Base-by-base conservation (phyloP, 805 yeast genomes). In the Candida tallmaniae region DNA sequence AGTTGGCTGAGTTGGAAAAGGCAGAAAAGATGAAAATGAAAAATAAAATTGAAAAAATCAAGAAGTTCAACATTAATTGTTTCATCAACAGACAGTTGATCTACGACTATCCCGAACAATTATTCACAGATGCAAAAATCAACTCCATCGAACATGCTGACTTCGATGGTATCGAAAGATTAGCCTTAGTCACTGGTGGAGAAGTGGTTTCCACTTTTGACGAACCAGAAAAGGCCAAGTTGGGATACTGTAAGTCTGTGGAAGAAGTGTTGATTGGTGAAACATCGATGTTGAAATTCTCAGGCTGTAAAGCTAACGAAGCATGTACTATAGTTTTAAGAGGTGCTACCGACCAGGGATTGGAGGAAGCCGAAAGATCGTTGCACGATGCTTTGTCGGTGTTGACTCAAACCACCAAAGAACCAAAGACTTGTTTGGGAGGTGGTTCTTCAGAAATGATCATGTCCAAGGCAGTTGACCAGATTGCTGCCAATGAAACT, bases 111-210 rank as follows among this genome's bases (percentile, higher is more conserved):
- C 98, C 98, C 17, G 98, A 93, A 65, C 96, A 86, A 62, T 71
- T 93, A 47, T 85, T 93, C 53, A 74, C 95, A 5, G 98, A 90
- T 48, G 63, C 87, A 27, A 78, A 80, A 35, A 84, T 93, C 50
- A 89, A 86, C 60, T 80, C 96, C 15, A 87, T 93, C 44, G 98
- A 93, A 62, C 98, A 93, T 56, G 97, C 98, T 11, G 98, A 93
- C 61, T 93, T 93, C 51, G 97, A 86, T 53, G 99, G 97, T 52
- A 86, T 93, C 36, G 98, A 93, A 68, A 80, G 97, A 57, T 74
- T 93, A 47, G 96, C 98, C 2, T 70, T 90, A 26, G 98, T 88
- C 21, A 89, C 97, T 9, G 98, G 98, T 34, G 98, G 96, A 55
- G 97, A 93, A 69, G 97, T 93, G 34, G 96, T 81, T 2, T 88